A percentile compares a stretch with the other conserved stretches of the same genome.
Conservation (phyloP, 1,284 basidiomycete species). For the Microbotryum lychnidis-dioicae region DNA sequence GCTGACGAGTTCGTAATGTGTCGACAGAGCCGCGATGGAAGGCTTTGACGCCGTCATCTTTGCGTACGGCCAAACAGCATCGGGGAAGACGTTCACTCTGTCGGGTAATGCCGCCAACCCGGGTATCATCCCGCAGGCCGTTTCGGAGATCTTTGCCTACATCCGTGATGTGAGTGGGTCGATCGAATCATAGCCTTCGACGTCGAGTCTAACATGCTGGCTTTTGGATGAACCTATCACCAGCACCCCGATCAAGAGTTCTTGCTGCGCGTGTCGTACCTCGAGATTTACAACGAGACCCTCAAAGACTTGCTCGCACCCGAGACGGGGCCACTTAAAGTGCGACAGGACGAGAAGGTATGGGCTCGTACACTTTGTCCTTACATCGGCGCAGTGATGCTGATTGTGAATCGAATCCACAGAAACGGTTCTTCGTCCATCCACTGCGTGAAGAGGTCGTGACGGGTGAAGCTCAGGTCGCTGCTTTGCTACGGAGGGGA, state of each 20-base stretch:
- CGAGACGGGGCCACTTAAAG: conserved; percentile 34
- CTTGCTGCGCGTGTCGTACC: conserved; percentile 83
- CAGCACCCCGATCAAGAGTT: conserved; percentile 66
- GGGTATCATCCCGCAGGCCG: conserved; percentile 87
- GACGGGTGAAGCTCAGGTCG: conserved; percentile 75
- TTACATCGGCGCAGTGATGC: neutral
- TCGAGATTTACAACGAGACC: conserved; percentile 94
- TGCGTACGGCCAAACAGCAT: conserved; percentile 78
- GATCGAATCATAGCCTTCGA: neutral
- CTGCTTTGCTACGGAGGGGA: conserved; percentile 72
- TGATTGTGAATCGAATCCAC: conserved; percentile 10
- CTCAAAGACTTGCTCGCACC: conserved; percentile 80
- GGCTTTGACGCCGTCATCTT: conserved; percentile 93
- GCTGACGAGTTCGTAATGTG: neutral
- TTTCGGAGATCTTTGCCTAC: conserved; percentile 49
- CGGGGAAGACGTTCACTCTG: conserved; percentile 89
- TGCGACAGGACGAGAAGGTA: conserved; percentile 33
- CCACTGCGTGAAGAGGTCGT: conserved; percentile 85
- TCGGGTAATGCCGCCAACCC: conserved; percentile 72
- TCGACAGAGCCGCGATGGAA: conserved; percentile 58
- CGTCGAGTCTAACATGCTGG: neutral
- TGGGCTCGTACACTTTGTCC: conserved; percentile 23
- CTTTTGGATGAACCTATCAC: neutral
- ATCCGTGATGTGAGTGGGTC: conserved; percentile 38
- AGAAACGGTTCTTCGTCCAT: conserved; percentile 46